Conservation (phyloP, 257 asterid genomes). For the Avicennia marina region DNA sequence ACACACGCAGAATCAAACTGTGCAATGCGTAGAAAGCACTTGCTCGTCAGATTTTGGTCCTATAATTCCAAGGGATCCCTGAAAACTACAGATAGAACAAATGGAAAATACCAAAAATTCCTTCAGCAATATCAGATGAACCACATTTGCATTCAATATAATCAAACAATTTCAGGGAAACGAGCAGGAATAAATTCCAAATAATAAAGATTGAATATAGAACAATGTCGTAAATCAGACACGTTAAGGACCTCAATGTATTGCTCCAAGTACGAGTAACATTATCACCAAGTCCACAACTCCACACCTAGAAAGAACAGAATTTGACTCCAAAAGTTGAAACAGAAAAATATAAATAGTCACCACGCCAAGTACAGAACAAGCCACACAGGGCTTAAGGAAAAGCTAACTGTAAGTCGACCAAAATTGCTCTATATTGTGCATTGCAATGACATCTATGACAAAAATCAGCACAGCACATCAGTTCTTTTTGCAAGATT, state of each 20-base stretch:
- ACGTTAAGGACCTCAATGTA: neutral
- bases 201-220: no score
- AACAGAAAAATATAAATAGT: slow-evolving; percentile 8
- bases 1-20: no score
- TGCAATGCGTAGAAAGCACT: no score
- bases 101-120: no score
- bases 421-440: slow-evolving; percentile 48
- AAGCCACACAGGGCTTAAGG: slow-evolving; percentile 3
- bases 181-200: no score
- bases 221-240: no score
- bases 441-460: slow-evolving; percentile 18
- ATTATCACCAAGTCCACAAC: neutral
- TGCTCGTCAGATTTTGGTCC: no score
- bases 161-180: no score
- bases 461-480: slow-evolving; percentile 20
- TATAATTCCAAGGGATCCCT: no score
- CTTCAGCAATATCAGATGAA: no score
- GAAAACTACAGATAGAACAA: no score
- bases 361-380: slow-evolving; percentile 23
- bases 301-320: slow-evolving; percentile 24
- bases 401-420: slow-evolving; percentile 28
- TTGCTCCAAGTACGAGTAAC: neutral
- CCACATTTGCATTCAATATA: no score
- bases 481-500: neutral
- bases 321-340: neutral